Evolutionary conservation across 306 rosid species (phyloP).

Genomic region (Urtica urens): DNA sequence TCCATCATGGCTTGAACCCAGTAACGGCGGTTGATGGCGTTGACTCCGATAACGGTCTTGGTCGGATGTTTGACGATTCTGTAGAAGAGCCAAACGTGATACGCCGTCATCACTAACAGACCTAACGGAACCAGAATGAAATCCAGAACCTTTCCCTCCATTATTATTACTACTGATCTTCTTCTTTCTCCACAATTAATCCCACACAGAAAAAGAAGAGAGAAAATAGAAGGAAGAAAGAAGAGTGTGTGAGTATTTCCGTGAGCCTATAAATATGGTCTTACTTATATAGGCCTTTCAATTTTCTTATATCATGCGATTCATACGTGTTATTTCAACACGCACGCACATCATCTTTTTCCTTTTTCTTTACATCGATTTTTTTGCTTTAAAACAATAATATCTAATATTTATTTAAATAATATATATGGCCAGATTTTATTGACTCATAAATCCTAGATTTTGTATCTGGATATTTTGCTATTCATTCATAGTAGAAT

Average conservation of each 20-base stretch:
- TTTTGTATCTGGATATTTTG: no score
- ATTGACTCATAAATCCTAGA: no score
- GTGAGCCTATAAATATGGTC: not conserved
- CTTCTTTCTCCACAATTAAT: not conserved
- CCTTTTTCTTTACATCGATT: no score
- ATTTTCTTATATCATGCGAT: no score
- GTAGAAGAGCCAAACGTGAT: constrained; percentile 71
- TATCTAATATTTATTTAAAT: no score
- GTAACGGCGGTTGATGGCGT: constrained; percentile 69
- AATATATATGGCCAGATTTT: no score
- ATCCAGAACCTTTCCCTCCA: constrained; percentile 3
- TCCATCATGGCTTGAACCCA: constrained; percentile 96
- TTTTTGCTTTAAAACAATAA: no score
- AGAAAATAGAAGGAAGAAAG: constrained; percentile 13
- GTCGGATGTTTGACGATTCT: constrained; percentile 46
- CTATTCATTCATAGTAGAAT: no score
- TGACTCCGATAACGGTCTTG: constrained; percentile 65
- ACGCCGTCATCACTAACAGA: constrained; percentile 37
- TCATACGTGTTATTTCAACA: no score
- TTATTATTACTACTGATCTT: not conserved
- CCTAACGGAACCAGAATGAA: constrained; percentile 32
- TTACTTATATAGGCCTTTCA: not conserved
- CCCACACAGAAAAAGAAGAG: no score
- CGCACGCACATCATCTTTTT: no score
- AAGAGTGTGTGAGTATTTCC: constrained; percentile 17